phyloP scores from a whole-genome alignment of 1,284 basidiomycete genomes.

The Pseudozyma sp. region DNA sequence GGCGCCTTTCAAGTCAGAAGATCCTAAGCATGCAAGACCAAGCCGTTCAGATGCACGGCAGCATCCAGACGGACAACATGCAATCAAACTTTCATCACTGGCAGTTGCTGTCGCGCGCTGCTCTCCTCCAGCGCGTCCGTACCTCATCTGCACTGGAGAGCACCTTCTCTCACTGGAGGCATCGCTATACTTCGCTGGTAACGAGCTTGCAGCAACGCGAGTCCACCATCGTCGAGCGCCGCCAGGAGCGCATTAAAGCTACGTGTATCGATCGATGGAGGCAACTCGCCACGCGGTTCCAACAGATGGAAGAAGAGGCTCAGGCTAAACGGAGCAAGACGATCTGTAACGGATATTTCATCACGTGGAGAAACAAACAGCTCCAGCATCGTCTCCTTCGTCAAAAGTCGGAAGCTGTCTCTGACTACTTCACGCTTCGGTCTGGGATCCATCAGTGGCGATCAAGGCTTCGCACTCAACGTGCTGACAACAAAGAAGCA shows the following conservation, averaged over 20 bases:
- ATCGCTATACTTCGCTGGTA: constrained; percentile 15
- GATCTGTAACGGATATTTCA: constrained; percentile 14
- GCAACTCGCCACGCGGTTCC: constrained; percentile 5
- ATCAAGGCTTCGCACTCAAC: constrained; percentile 11
- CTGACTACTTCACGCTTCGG: constrained; percentile 17
- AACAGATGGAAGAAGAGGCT: constrained; percentile 4
- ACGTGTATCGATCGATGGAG: constrained; percentile 21
- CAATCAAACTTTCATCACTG: constrained; percentile 10
- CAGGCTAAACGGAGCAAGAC: constrained; percentile 12
- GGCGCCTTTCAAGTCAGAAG: constrained; percentile 5
- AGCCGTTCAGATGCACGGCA: constrained; percentile 1
- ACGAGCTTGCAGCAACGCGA: constrained; percentile 38
- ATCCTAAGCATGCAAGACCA: constrained; percentile 8
- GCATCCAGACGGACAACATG: too few relatives aligned
- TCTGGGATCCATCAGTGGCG: constrained; percentile 28
- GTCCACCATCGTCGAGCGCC: constrained; percentile 12
- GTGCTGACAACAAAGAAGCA: constrained; percentile 16
- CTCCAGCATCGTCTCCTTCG: constrained; percentile 14
- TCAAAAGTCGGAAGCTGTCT: constrained; percentile 20
- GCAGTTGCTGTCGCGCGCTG: constrained; percentile 25
- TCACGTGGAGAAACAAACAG: constrained; percentile 22
- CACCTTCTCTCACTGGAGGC: constrained; percentile 30
- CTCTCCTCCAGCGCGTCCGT: constrained; percentile 22
- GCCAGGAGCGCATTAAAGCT: background rate
- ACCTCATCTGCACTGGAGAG: constrained; percentile 7